phyloP scores from a whole-genome alignment of 148 eudicot species.

The Rhododendron simsii region DNA sequence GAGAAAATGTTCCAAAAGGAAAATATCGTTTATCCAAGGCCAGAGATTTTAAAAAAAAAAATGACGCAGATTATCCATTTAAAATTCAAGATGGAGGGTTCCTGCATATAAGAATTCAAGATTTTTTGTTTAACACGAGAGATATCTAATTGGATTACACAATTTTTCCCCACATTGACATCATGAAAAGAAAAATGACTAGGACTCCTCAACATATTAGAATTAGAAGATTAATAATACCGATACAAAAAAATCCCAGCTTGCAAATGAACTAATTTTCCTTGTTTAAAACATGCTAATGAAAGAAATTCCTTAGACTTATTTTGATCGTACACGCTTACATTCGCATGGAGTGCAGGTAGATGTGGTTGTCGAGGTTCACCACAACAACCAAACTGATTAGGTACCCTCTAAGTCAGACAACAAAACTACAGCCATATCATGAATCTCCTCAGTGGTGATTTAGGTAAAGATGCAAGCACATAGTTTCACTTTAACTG shows the following conservation, averaged over 20 bases:
- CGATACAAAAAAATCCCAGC: not conserved
- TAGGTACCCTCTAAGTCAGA: not conserved
- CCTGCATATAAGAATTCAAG: not conserved
- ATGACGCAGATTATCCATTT: not conserved
- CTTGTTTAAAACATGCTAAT: not conserved
- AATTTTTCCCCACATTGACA: not conserved
- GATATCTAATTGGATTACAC: not conserved
- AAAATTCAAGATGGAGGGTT: not conserved
- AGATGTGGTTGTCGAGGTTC: not conserved
- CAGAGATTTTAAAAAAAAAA: not conserved
- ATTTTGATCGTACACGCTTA: not conserved
- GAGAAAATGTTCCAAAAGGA: not conserved
- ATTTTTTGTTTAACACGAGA: not conserved
- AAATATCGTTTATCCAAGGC: not conserved
- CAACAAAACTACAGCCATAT: not conserved
- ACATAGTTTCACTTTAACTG: not conserved
- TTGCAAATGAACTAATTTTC: not conserved
- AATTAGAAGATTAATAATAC: not conserved
- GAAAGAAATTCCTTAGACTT: not conserved
- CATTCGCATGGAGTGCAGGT: not conserved
- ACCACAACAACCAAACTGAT: not conserved
- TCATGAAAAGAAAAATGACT: not conserved
- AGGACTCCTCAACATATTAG: not conserved
- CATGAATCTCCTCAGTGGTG: not conserved
- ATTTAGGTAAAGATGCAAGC: not conserved